Percentiles rank a stretch among this genome's conserved stretches.
These are phyloP conservation scores for Periglandula ipomoeae DNA, from an alignment of 2,329 filamentous ascomycete genomes.

Conservation along the genomic window DNA sequence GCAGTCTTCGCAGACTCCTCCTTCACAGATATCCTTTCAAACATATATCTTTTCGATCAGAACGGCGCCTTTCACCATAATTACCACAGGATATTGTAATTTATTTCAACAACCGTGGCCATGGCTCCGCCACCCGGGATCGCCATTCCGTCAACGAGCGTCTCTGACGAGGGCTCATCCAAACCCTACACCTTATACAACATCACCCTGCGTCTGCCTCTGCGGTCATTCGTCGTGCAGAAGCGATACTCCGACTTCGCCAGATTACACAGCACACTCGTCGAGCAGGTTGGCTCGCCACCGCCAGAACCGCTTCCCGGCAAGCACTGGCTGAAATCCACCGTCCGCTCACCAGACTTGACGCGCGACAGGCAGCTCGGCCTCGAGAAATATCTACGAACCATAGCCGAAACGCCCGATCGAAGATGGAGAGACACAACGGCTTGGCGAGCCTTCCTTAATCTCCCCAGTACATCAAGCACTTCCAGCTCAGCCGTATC, in stretches of 20 bases:
- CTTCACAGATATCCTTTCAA: neutral
- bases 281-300: conserved; percentile 47
- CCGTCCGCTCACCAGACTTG: conserved; percentile 57
- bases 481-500: conserved; percentile 38
- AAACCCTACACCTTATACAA: conserved; percentile 73
- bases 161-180: conserved; percentile 38
- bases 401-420: conserved; percentile 65
- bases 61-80: neutral
- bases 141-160: conserved; percentile 56
- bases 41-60: neutral
- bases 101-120: conserved; percentile 8
- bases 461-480: conserved; percentile 47
- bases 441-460: conserved; percentile 65
- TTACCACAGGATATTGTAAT: neutral
- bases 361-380: conserved; percentile 60
- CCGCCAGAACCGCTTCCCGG: conserved; percentile 60
- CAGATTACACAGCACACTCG: conserved; percentile 54
- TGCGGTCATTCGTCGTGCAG: conserved; percentile 65
- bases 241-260: conserved; percentile 80
- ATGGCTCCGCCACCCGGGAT: conserved; percentile 61
- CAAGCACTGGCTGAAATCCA: conserved; percentile 72
- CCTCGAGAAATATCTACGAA: conserved; percentile 62
- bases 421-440: conserved; percentile 65
- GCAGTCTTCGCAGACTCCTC: neutral
- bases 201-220: conserved; percentile 65